phyloP scores from a whole-genome alignment of 371 early-diverging fungal genomes.

The Mortierella sp. region DNA sequence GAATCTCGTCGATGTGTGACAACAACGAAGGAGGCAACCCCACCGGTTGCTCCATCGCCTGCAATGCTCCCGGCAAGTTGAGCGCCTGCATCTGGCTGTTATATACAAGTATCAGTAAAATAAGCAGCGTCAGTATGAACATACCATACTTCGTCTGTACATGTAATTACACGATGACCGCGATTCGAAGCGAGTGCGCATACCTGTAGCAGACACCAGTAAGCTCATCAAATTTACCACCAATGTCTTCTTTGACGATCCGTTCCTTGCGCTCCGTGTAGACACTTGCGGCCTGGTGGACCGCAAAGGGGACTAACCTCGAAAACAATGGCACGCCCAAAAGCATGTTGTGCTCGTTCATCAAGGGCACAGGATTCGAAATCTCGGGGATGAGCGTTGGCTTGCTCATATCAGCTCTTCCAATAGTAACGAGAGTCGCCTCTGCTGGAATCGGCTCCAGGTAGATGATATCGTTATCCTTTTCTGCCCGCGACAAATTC shows the following conservation, averaged over 20 bases:
- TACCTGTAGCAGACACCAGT: slow-evolving; percentile 72
- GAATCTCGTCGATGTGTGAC: slow-evolving; percentile 79
- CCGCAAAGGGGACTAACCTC: slow-evolving; percentile 89
- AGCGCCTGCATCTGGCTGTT: slow-evolving; percentile 74
- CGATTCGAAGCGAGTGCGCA: neutral
- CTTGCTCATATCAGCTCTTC: slow-evolving; percentile 72
- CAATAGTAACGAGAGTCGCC: slow-evolving; percentile 68
- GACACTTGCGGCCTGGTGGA: slow-evolving; percentile 89
- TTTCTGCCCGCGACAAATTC: slow-evolving; percentile 80
- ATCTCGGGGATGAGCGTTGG: slow-evolving; percentile 66
- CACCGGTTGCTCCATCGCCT: slow-evolving; percentile 74
- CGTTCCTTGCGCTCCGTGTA: slow-evolving; percentile 84
- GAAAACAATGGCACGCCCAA: slow-evolving; percentile 84
- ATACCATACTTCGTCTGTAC: neutral
- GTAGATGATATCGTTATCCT: slow-evolving; percentile 93
- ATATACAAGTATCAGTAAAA: neutral
- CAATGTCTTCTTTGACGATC: slow-evolving; percentile 75
- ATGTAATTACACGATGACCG: neutral
- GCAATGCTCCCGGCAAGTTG: slow-evolving; percentile 78
- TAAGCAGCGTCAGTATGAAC: neutral
- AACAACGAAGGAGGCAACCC: slow-evolving; percentile 76
- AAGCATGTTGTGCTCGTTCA: slow-evolving; percentile 62
- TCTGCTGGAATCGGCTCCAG: slow-evolving; percentile 82
- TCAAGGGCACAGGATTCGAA: slow-evolving; percentile 61
- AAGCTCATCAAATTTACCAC: slow-evolving; percentile 71